Conservation (phyloP, 805 yeast species). For the Hanseniaspora clermontiae region DNA sequence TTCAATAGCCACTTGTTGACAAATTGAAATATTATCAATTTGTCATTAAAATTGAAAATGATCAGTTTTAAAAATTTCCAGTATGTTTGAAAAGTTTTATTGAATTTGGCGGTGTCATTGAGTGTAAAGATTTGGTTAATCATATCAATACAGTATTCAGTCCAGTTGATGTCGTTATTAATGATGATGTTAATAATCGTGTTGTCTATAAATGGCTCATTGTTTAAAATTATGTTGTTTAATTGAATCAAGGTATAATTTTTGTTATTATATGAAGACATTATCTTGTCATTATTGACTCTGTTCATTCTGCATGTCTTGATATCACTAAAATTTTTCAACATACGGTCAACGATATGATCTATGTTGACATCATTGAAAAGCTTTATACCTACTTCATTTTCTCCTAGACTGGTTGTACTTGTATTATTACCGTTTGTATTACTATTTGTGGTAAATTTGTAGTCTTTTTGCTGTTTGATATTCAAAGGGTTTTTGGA, state of each 20-base stretch:
- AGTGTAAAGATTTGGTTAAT: not conserved
- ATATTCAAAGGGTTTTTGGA: conserved; percentile 11
- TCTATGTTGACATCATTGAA: conserved; percentile 1
- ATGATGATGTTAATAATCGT: not conserved
- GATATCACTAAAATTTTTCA: not conserved
- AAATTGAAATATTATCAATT: not conserved
- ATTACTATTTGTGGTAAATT: conserved; percentile 10
- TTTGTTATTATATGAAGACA: not conserved
- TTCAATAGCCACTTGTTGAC: conserved; percentile 1
- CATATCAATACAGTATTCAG: not conserved
- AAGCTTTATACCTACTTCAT: conserved; percentile 5
- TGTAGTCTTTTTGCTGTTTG: conserved; percentile 1
- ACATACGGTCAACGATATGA: not conserved
- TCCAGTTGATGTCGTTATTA: not conserved
- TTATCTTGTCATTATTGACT: not conserved
- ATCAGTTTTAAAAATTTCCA: conserved; percentile 1
- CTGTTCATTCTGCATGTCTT: not conserved
- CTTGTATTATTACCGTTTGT: conserved; percentile 11
- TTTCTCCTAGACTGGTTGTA: conserved; percentile 12
- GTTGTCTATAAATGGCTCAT: not conserved
- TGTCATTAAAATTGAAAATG: not conserved
- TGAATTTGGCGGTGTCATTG: not conserved
- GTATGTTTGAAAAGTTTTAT: not conserved
- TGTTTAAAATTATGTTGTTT: not conserved
- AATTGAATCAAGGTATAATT: not conserved